Evolutionary conservation across 2,329 filamentous ascomycete genomes (phyloP).

Genomic region (Fusarium secorum): DNA sequence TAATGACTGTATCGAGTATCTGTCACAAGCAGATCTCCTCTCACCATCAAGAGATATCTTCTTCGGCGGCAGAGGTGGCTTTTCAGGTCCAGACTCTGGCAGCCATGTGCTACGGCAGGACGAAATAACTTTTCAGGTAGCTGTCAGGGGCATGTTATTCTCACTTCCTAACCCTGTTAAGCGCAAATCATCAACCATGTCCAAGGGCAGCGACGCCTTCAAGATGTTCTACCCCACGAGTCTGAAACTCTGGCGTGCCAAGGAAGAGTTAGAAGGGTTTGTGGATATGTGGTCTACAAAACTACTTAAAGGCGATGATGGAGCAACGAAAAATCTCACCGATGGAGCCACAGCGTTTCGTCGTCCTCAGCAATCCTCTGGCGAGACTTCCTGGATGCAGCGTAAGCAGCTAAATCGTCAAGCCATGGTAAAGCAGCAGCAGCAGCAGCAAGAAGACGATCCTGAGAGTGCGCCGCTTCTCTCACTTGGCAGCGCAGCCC

Average conservation of each 20-base stretch:
- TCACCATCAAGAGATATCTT: constrained; percentile 75
- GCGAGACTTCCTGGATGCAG: constrained; percentile 48
- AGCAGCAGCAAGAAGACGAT: constrained; percentile 30
- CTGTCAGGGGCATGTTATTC: constrained; percentile 85
- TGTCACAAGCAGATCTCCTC: constrained; percentile 89
- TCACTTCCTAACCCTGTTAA: constrained; percentile 87
- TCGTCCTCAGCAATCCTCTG: constrained; percentile 47
- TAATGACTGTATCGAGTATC: constrained; percentile 82
- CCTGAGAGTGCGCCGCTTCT: constrained; percentile 53
- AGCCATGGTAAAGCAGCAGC: constrained; percentile 18
- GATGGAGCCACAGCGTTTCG: constrained; percentile 60
- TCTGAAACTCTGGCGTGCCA: constrained; percentile 81
- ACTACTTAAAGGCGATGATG: constrained; percentile 63
- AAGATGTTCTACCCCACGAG: constrained; percentile 94
- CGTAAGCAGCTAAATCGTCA: constrained; percentile 42
- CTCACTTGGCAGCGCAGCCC: constrained; percentile 70
- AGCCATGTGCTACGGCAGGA: constrained; percentile 86
- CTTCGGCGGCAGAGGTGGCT: constrained; percentile 68
- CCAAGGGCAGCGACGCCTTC: constrained; percentile 67
- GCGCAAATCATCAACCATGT: constrained; percentile 59
- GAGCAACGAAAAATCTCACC: constrained; percentile 50
- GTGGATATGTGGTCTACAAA: constrained; percentile 74
- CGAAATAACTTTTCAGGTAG: constrained; percentile 92
- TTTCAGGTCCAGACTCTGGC: constrained; percentile 62
- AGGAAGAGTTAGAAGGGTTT: constrained; percentile 80